These are phyloP conservation scores for Leucocoprinus sp. DNA, from an alignment of 768 basidiomycete genomes.

Conservation along the genomic window DNA sequence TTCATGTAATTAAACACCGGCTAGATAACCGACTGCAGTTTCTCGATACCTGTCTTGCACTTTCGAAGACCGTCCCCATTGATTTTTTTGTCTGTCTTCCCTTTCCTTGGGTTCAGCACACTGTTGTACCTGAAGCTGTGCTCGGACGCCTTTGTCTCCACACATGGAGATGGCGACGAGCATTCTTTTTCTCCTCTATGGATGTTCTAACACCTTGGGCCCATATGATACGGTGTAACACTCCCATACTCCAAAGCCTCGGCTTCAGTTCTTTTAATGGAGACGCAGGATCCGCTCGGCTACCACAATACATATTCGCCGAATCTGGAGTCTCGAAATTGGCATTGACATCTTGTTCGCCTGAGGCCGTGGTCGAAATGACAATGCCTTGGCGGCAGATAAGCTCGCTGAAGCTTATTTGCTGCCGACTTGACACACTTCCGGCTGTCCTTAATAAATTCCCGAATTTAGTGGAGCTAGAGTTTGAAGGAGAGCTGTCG, in stretches of 20 bases:
- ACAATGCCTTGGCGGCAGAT: background rate
- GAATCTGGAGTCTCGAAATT: background rate
- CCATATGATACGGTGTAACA: background rate
- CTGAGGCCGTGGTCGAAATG: background rate
- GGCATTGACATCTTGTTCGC: background rate
- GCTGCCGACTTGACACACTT: background rate
- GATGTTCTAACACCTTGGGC: constrained; percentile 1
- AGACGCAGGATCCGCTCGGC: background rate
- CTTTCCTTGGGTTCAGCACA: background rate
- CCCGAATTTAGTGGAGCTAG: background rate
- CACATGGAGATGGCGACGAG: background rate
- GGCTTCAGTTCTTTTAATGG: background rate
- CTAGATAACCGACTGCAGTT: background rate
- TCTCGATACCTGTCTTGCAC: background rate
- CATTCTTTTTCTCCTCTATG: background rate
- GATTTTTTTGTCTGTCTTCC: background rate
- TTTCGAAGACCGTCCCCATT: background rate
- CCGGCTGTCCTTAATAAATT: background rate
- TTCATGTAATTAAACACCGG: background rate
- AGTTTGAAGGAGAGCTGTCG: background rate
- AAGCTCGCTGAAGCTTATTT: background rate
- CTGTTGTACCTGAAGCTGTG: background rate
- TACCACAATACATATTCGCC: background rate
- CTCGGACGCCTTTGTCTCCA: background rate
- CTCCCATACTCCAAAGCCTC: background rate